These are phyloP conservation scores for Suillus fuscotomentosus DNA, from an alignment of 768 basidiomycete species.

Conservation along the genomic window DNA sequence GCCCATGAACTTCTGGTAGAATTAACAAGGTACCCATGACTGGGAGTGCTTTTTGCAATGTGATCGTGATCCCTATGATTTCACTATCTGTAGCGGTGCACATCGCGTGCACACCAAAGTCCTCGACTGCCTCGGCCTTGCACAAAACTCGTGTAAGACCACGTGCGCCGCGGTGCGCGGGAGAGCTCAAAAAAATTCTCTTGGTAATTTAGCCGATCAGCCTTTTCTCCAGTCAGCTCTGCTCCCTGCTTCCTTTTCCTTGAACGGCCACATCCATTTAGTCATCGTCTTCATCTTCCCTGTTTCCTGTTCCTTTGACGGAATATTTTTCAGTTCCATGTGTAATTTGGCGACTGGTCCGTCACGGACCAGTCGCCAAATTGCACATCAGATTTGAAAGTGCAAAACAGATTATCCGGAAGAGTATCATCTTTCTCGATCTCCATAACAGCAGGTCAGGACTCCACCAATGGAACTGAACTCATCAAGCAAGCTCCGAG, in stretches of 20 bases:
- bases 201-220: no score
- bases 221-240: no score
- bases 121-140: no score
- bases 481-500: neutral
- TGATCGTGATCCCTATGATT: no score
- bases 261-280: conserved; percentile 4
- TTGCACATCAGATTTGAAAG: neutral
- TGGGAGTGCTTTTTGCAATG: no score
- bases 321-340: neutral
- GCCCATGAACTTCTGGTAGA: no score
- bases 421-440: neutral
- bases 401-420: neutral
- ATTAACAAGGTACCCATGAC: no score
- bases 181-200: no score
- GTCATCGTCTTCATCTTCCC: neutral
- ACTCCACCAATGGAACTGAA: neutral
- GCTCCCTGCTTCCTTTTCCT: neutral
- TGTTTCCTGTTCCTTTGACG: neutral
- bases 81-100: no score
- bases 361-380: neutral
- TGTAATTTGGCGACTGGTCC: neutral
- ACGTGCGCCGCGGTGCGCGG: no score
- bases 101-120: no score
- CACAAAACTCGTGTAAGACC: no score
- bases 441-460: neutral